A percentile compares a stretch with the other conserved stretches of the same genome.
phyloP scores from a whole-genome alignment of 192 early-diverging fungal genomes.

The Dissophora ornata region DNA sequence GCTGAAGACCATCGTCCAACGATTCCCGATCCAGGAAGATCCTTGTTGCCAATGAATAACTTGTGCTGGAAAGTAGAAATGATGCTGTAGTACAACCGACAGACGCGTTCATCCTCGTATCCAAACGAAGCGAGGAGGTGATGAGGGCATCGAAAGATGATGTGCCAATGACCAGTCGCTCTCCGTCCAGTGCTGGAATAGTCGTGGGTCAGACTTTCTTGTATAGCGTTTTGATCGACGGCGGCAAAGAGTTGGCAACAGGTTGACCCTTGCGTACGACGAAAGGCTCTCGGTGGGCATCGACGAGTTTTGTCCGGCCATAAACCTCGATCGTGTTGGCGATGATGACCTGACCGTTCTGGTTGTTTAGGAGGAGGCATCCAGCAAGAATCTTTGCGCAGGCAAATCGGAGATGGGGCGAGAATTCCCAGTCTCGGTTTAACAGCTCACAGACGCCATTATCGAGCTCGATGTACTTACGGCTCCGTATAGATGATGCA shows the following conservation, averaged over 20 bases:
- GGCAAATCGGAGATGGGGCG: conserved; percentile 24
- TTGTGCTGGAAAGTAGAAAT: conserved; percentile 29
- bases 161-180: conserved; percentile 18
- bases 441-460: conserved; percentile 25
- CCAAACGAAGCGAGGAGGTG: conserved; percentile 37
- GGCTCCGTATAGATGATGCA: conserved; percentile 3
- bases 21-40: conserved; percentile 35
- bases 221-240: conserved; percentile 21
- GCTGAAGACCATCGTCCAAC: conserved; percentile 32
- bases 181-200: conserved; percentile 16
- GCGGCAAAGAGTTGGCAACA: conserved; percentile 21
- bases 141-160: conserved; percentile 17
- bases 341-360: conserved; percentile 21
- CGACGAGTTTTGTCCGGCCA: conserved; percentile 23
- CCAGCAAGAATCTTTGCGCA: conserved; percentile 28
- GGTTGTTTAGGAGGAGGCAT: conserved; percentile 33
- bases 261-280: conserved; percentile 20
- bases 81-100: conserved; percentile 14
- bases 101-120: conserved; percentile 24
- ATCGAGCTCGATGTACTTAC: conserved; percentile 13
- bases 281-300: conserved; percentile 22
- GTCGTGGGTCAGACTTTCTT: conserved; percentile 21
- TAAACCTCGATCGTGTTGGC: conserved; percentile 32
- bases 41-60: conserved; percentile 19
- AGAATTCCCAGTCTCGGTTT: conserved; percentile 49